These are phyloP conservation scores for Vitrella brassicaformis DNA, from an alignment of 73 alveolate species.

Conservation along the genomic window DNA sequence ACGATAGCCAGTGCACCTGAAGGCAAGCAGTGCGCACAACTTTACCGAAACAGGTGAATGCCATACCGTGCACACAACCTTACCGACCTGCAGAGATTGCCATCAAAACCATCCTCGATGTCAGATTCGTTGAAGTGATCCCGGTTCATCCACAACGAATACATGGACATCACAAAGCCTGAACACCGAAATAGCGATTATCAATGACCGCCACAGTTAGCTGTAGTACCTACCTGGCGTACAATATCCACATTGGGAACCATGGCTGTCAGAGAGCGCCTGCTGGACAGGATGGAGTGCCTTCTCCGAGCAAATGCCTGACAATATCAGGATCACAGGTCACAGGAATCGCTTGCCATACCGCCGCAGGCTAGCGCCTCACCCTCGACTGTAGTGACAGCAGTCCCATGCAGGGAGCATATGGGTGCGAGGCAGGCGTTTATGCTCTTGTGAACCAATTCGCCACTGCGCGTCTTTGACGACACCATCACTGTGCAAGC, in stretches of 20 bases:
- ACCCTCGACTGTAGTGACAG: neutral
- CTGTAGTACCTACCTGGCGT: constrained; percentile 37
- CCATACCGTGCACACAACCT: neutral
- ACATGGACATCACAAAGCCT: constrained; percentile 32
- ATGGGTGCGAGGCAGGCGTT: constrained; percentile 19
- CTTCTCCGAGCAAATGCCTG: constrained; percentile 2
- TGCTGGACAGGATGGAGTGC: constrained; percentile 13
- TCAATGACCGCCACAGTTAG: too few species aligned
- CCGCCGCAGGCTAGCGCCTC: too few species aligned
- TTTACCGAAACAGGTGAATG: neutral
- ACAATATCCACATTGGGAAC: constrained; percentile 33
- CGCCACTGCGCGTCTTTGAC: neutral
- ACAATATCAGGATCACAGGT: neutral
- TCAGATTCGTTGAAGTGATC: constrained; percentile 4
- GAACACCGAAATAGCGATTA: too few species aligned
- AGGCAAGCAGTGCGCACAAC: neutral
- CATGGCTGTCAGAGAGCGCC: constrained; percentile 13
- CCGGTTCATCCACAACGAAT: neutral
- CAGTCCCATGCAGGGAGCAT: constrained; percentile 11
- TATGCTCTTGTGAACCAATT: neutral
- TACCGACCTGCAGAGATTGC: constrained; percentile 16
- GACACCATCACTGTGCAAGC: constrained; percentile 9
- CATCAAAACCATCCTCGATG: constrained; percentile 20
- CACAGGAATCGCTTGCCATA: too few species aligned
- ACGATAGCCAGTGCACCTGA: constrained; percentile 33